Conservation (phyloP, 805 yeast genomes). For the Pichia pseudocactophila region DNA sequence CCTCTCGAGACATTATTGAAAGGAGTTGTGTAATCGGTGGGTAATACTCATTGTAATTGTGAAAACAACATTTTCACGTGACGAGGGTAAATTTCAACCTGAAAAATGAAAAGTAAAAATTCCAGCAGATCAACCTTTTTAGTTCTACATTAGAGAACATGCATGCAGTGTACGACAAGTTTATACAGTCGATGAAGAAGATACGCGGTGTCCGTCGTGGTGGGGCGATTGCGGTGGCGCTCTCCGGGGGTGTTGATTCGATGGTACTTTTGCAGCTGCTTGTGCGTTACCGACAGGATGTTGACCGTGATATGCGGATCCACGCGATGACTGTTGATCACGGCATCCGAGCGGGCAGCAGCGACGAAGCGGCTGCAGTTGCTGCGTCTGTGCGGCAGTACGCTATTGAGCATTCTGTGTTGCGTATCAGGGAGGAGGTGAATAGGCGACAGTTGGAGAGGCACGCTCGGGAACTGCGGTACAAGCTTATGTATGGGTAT, state of each 20-base stretch:
- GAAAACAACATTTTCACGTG: too few relatives aligned
- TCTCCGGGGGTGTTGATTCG: constrained; percentile 80
- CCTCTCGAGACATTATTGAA: not conserved
- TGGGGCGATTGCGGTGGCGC: constrained; percentile 34
- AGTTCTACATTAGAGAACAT: too few relatives aligned
- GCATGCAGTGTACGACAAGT: not conserved
- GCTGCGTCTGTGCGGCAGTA: constrained; percentile 9
- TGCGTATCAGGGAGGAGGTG: constrained; percentile 14
- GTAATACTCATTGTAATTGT: too few relatives aligned
- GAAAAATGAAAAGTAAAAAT: too few relatives aligned
- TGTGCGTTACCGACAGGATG: constrained; percentile 19
- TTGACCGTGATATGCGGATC: constrained; percentile 18
- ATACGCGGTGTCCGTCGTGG: constrained; percentile 2
- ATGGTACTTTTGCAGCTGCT: constrained; percentile 55
- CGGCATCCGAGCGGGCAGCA: constrained; percentile 39
- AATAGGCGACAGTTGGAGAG: constrained; percentile 32
- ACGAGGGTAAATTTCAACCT: not conserved
- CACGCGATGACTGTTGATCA: constrained; percentile 65
- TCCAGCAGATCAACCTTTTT: too few relatives aligned
- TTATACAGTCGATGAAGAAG: not conserved
- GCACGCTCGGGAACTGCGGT: constrained; percentile 49
- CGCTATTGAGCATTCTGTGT: constrained; percentile 21
- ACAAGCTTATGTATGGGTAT: constrained; percentile 32
- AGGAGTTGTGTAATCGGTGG: not conserved
- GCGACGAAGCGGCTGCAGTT: constrained; percentile 40